These are phyloP conservation scores for Boletus pseudopeckii DNA, from an alignment of 768 basidiomycete genomes.

Conservation along the genomic window DNA sequence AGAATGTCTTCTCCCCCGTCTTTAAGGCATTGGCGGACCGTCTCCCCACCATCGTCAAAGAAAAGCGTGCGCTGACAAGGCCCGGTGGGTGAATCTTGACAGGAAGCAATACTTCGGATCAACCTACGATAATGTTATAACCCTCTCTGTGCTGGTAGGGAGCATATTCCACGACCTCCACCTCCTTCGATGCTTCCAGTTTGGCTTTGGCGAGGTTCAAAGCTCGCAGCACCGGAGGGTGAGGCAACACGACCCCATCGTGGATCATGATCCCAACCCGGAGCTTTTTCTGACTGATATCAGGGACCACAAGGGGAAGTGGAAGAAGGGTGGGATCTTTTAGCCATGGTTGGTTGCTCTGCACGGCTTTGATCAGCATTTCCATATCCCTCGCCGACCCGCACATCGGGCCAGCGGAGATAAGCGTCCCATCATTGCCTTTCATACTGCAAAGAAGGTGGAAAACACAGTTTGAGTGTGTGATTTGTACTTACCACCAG, in stretches of 20 bases:
- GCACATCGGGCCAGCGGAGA: conserved; percentile 27
- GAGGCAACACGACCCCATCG: conserved; percentile 38
- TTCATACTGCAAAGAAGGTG: conserved; percentile 15
- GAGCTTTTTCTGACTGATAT: conserved; percentile 29
- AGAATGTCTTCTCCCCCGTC: conserved; percentile 35
- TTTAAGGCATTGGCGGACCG: conserved; percentile 17
- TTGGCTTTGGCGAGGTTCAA: conserved; percentile 36
- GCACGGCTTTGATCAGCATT: conserved; percentile 18
- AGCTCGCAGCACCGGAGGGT: conserved; percentile 42
- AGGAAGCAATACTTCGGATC: background rate
- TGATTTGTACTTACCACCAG: conserved; percentile 18
- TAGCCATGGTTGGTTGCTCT: conserved; percentile 39
- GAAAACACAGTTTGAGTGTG: conserved; percentile 1
- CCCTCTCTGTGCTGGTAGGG: conserved; percentile 36
- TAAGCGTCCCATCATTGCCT: conserved; percentile 19
- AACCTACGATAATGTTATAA: conserved; percentile 30
- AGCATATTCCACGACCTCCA: conserved; percentile 36
- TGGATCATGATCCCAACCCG: conserved; percentile 29
- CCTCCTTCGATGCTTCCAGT: conserved; percentile 31
- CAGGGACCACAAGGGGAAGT: conserved; percentile 24
- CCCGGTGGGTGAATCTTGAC: background rate
- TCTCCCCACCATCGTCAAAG: conserved; percentile 38
- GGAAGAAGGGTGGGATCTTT: conserved; percentile 36
- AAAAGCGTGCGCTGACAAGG: conserved; percentile 34
- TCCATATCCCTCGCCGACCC: conserved; percentile 25